Percentiles rank a stretch among this genome's conserved stretches.
These are phyloP conservation scores for Colletotrichum lentis DNA, from an alignment of 2,329 filamentous ascomycete species.

Conservation along the genomic window DNA sequence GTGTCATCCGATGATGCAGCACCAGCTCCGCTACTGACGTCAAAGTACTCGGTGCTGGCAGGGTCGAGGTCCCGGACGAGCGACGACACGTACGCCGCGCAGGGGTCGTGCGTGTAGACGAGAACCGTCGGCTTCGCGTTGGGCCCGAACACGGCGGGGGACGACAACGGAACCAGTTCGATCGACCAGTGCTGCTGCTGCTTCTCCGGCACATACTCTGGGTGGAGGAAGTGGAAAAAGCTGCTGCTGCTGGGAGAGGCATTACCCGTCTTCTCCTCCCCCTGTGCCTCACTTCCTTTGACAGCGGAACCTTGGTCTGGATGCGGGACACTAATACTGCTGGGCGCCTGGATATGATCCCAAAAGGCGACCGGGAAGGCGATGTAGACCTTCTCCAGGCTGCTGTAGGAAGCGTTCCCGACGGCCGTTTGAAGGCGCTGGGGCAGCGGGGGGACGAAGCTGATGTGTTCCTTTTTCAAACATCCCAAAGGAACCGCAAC, in stretches of 20 bases:
- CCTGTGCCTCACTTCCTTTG: not conserved
- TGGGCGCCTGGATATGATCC: slow-evolving; percentile 42
- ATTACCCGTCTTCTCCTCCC: not conserved
- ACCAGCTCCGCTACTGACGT: no score
- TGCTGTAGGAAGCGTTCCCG: slow-evolving; percentile 57
- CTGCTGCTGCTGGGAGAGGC: slow-evolving; percentile 46
- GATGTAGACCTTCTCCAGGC: slow-evolving; percentile 60
- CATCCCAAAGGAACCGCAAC: slow-evolving; percentile 74
- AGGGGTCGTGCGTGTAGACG: slow-evolving; percentile 66
- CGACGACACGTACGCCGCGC: slow-evolving; percentile 40
- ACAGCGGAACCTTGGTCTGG: no score
- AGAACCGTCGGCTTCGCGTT: slow-evolving; percentile 71
- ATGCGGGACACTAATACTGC: not conserved
- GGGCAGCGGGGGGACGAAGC: slow-evolving; percentile 57
- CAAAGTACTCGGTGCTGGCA: slow-evolving; percentile 44
- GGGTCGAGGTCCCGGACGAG: slow-evolving; percentile 4
- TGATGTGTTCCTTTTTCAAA: slow-evolving; percentile 61
- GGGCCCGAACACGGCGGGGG: slow-evolving; percentile 53
- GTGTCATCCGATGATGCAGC: no score
- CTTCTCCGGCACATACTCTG: slow-evolving; percentile 61
- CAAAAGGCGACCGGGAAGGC: slow-evolving; percentile 72
- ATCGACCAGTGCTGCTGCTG: slow-evolving; percentile 63
- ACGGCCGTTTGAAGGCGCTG: slow-evolving; percentile 55
- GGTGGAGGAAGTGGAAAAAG: slow-evolving; percentile 69
- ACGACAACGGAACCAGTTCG: slow-evolving; percentile 29